Evolutionary conservation across 805 yeast genomes (phyloP).

Genomic region (Lachancea waltii): DNA sequence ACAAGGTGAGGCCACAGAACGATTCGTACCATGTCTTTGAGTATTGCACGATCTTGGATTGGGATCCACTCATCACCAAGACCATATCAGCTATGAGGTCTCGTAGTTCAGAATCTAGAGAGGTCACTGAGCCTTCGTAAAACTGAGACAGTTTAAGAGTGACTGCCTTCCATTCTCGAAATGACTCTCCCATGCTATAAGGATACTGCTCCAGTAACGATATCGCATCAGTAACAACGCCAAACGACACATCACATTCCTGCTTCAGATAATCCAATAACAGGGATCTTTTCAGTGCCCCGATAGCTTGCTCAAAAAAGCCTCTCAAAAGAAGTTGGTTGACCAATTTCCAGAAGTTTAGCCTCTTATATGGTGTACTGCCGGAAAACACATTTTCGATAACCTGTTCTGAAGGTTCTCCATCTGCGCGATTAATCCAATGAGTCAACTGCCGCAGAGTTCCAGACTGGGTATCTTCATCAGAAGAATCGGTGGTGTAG

Average conservation of each 20-base stretch:
- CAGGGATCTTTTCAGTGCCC: constrained; percentile 27
- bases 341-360: constrained; percentile 57
- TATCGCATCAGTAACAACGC: constrained; percentile 31
- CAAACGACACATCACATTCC: constrained; percentile 21
- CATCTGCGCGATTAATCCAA: constrained; percentile 69
- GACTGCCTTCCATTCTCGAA: constrained; percentile 35
- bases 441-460: constrained; percentile 39
- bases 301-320: constrained; percentile 46
- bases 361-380: constrained; percentile 34
- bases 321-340: constrained; percentile 58
- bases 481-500: constrained; percentile 20
- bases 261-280: constrained; percentile 15
- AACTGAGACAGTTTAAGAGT: constrained; percentile 25
- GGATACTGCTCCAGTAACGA: constrained; percentile 35
- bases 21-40: constrained; percentile 67
- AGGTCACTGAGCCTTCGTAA: constrained; percentile 22
- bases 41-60: constrained; percentile 41
- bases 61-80: constrained; percentile 34
- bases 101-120: constrained; percentile 22
- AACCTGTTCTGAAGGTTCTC: constrained; percentile 51
- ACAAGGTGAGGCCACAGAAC: constrained; percentile 48
- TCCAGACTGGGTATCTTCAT: constrained; percentile 5
- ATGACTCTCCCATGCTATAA: constrained; percentile 25
- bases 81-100: constrained; percentile 30
- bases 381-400: constrained; percentile 43